These are phyloP conservation scores for Neofusicoccum parvum DNA, from an alignment of 2,329 filamentous ascomycete species.

Conservation along the genomic window DNA sequence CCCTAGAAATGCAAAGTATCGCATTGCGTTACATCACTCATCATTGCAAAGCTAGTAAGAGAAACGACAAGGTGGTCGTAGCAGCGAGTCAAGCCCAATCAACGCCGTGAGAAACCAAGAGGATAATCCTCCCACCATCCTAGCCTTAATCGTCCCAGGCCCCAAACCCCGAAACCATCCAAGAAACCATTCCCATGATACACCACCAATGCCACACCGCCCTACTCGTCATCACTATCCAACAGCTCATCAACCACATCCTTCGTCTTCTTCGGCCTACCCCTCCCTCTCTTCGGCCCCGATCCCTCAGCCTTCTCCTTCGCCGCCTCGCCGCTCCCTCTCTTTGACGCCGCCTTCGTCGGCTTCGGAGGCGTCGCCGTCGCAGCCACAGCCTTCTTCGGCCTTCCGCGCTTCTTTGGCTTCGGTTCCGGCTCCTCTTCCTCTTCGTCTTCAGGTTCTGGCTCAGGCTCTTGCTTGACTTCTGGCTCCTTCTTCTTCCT, in stretches of 20 bases:
- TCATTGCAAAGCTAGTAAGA: no score
- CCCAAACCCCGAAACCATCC: no score
- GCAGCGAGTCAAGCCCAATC: no score
- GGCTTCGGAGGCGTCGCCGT: neutral
- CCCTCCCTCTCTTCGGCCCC: neutral
- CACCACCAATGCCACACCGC: no score
- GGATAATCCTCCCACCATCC: no score
- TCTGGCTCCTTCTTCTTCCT: conserved; percentile 8
- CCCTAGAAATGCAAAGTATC: no score
- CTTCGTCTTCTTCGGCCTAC: conserved; percentile 14
- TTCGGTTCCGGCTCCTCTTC: neutral
- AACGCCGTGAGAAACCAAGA: no score
- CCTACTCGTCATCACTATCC: conserved; percentile 15
- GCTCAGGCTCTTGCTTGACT: neutral
- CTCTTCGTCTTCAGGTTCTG: neutral
- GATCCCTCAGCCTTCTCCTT: neutral
- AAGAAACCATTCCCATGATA: no score
- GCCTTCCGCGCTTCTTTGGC: conserved; percentile 12
- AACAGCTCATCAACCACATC: conserved; percentile 22
- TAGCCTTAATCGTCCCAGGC: no score
- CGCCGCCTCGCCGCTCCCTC: neutral
- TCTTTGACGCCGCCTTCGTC: neutral
- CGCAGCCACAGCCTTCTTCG: neutral
- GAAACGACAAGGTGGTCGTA: no score
- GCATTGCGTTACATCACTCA: no score